Base-by-base conservation (phyloP, 139 green algal genomes). In the Chlamydomonas schloesseri region DNA sequence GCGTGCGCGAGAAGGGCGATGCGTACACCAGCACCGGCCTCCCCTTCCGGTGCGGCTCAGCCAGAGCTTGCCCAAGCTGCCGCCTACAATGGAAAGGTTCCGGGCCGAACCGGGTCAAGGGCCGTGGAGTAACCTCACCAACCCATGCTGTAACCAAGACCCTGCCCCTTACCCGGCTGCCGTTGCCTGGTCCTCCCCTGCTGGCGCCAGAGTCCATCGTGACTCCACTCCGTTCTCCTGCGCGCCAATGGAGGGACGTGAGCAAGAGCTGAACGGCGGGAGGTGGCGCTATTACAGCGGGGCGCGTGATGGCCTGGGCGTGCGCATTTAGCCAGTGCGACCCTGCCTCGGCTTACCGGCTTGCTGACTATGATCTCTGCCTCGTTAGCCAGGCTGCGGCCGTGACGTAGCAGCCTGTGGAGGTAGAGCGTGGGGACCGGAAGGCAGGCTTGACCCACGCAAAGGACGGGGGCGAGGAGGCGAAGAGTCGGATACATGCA, bases 1-100 rank as follows among this genome's bases (percentile, higher is more conserved):
- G 1, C 0, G 90, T 89, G n/a, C 92, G 78, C 20, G 85, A 93
- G 72, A 95, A 95, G 6, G 92, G 92, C 13, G 91, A 95, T 21
- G 69, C 69, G 21, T 85, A 75, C 26, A 94, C 57, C 14, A 33
- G 50, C 33, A 94, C 77, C 15, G 10, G 23, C 3, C 65, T 23
- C 47, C 47, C 67, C 1, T 0, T 0, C 21, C 47, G 67, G 15
- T 55, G 4, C 23, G 47, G 37, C 13, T 31, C n/a, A 1, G 23
- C 28, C 31, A 85, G 64, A 0, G 46, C 79, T 23, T 68, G 4
- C 3, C 3, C 1, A 11, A 85, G 31, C 47, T 74, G 46, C 0
- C 14, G 65, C 67, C 79, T 85, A 42, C 18, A 17, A 37, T 18
- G 58, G 21, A 10, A n/a, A n/a, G n/a, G n/a, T n/a, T n/a, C n/a